Base-by-base conservation (phyloP, 225 moss, liverwort and hornwort genomes). In the Takakia lepidozioides region DNA sequence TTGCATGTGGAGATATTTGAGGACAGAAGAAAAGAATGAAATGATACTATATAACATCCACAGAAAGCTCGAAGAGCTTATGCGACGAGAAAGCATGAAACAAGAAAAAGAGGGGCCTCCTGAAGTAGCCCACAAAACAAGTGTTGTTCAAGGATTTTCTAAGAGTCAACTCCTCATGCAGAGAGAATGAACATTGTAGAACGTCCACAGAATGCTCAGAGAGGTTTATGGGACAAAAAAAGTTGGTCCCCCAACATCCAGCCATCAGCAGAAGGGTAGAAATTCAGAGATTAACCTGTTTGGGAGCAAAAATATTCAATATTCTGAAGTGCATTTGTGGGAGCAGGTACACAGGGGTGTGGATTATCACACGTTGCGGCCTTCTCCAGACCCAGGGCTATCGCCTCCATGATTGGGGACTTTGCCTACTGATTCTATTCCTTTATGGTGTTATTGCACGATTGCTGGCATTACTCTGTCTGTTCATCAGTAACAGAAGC, bases 281-380 rank as follows among this genome's bases (percentile, higher is more conserved):
- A 19, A 3, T 30, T 3, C 5, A 29, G 30, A 15, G 10, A 27
- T 29, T 43, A 43, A 32, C 32, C 27, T 17, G 34, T 10, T 18
- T 17, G 24, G 9, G 34, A 22, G 8, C 18, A 7, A 7, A 26
- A 14, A 3, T 48, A 18, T 21, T 11, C 14, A 19, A 34, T 54
- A 13, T 20, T 10, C 19, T 14, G 13, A 22, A n/a, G n/a, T n/a
- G 8, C 20, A n/a, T 32, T 46, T 21, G 20, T 47, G 32, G 15
- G 11, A 43, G 69, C 91, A 91, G 91, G 66, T 98, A 91, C 59
- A 63, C 75, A 37, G 98, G 98, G 22, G 98, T 98, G 43, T 98
- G 98, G 98, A 57, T 98, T 19, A 74, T 98, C 49, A 50, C 81
- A 26, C 87, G 98, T 2, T 98, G 98, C 22, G 73, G 66, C 26